Conservation (phyloP, 805 yeast species). For the Grigorovia yakushimaensis region DNA sequence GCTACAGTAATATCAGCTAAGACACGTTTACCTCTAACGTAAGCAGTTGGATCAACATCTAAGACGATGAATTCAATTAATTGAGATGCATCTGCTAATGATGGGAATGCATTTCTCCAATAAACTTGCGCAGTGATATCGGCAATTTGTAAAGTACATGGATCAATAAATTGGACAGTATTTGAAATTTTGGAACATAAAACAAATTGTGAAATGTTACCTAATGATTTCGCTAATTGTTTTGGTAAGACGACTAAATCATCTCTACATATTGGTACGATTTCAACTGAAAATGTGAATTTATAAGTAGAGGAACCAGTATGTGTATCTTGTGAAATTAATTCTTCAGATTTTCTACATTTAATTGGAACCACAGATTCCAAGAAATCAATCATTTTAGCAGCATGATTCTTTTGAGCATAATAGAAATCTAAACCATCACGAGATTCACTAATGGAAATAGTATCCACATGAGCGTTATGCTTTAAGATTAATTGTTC, state of each 20-base stretch:
- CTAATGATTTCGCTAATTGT: constrained; percentile 72
- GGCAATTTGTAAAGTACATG: constrained; percentile 65
- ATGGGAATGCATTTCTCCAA: constrained; percentile 74
- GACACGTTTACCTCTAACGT: constrained; percentile 62
- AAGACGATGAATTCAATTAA: constrained; percentile 80
- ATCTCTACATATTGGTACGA: constrained; percentile 94
- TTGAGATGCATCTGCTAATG: constrained; percentile 68
- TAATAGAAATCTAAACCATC: constrained; percentile 96
- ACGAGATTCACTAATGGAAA: constrained; percentile 81
- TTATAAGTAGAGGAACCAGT: constrained; percentile 82
- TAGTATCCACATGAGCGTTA: constrained; percentile 88
- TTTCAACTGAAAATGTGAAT: constrained; percentile 85
- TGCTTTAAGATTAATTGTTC: constrained; percentile 92
- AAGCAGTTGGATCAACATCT: constrained; percentile 90
- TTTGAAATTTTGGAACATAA: constrained; percentile 80
- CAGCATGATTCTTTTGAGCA: constrained; percentile 81
- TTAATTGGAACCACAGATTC: constrained; percentile 77
- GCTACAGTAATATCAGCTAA: constrained; percentile 88
- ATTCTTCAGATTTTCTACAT: constrained; percentile 77
- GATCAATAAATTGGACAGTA: constrained; percentile 79
- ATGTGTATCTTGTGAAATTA: constrained; percentile 86
- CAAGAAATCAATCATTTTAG: constrained; percentile 86
- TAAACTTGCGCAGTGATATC: constrained; percentile 62
- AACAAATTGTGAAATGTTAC: constrained; percentile 72
- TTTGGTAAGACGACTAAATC: constrained; percentile 89